Conservation (phyloP, 78 protist genomes). For the Bigelowiella natans region DNA sequence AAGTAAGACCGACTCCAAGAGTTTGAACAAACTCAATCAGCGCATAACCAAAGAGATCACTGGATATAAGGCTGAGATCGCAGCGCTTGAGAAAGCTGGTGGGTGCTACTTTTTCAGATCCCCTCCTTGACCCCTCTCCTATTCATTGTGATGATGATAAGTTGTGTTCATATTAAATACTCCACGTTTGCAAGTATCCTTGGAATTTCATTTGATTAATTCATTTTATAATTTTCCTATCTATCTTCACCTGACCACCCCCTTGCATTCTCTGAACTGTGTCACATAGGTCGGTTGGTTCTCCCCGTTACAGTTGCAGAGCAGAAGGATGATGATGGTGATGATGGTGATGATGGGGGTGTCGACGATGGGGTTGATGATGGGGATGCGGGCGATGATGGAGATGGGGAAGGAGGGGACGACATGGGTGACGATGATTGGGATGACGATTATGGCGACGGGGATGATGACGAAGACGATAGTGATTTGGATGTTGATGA, state of each 20-base stretch:
- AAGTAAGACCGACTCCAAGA: not conserved
- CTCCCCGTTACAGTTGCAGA: no score
- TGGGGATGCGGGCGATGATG: not conserved
- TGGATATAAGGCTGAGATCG: not conserved
- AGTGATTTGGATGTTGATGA: not conserved
- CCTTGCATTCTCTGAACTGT: no score
- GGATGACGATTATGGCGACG: not conserved
- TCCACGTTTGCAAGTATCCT: no score
- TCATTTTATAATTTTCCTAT: no score
- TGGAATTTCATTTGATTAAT: no score
- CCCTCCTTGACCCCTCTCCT: no score
- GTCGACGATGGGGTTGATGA: not conserved
- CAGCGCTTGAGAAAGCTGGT: not conserved
- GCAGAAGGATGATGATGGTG: not conserved
- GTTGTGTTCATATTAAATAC: no score
- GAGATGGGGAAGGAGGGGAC: not conserved
- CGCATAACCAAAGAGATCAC: not conserved
- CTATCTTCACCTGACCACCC: no score
- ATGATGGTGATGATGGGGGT: not conserved
- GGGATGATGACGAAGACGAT: not conserved
- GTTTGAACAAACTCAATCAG: not conserved
- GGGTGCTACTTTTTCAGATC: not conserved
- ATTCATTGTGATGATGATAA: no score
- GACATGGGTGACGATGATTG: not conserved
- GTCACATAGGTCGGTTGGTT: no score